These are phyloP conservation scores for Stylonectria norvegica DNA, from an alignment of 2,329 filamentous ascomycete genomes.

Conservation along the genomic window DNA sequence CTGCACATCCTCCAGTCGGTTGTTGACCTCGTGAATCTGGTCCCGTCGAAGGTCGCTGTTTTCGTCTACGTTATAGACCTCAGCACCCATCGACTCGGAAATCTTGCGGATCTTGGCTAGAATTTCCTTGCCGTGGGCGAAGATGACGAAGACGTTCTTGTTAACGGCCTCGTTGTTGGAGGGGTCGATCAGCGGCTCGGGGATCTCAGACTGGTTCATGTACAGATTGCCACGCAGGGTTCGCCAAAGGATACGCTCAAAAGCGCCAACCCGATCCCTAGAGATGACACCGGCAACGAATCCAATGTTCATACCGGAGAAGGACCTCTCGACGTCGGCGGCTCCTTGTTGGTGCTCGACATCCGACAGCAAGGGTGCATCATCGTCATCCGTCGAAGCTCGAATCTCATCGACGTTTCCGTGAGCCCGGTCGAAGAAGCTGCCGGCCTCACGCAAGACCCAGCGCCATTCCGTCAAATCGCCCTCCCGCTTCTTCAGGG, in stretches of 20 bases:
- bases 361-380: conserved; percentile 89
- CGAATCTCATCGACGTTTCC: conserved; percentile 96
- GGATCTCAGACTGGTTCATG: conserved; percentile 99
- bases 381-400: conserved; percentile 82
- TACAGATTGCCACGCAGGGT: conserved; percentile 96
- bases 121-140: conserved; percentile 97
- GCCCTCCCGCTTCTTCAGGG: conserved; percentile 93
- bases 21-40: conserved; percentile 97
- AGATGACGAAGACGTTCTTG: conserved; percentile 99
- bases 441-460: conserved; percentile 92
- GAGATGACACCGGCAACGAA: conserved; percentile 96
- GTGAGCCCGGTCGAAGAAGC: conserved; percentile 95
- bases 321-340: conserved; percentile 74
- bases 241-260: conserved; percentile 96
- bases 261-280: conserved; percentile 86
- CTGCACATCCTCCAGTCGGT: conserved; percentile 81
- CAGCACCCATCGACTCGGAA: conserved; percentile 92
- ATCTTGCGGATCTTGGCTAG: conserved; percentile 99
- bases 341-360: conserved; percentile 75
- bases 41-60: conserved; percentile 93
- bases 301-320: conserved; percentile 97
- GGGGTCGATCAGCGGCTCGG: conserved; percentile 87
- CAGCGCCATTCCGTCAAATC: conserved; percentile 98
- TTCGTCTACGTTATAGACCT: conserved; percentile 95
- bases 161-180: conserved; percentile 85